Evolutionary conservation across 495 filamentous ascomycete genomes (phyloP).

Genomic region (Astrothelium subdiscretum): DNA sequence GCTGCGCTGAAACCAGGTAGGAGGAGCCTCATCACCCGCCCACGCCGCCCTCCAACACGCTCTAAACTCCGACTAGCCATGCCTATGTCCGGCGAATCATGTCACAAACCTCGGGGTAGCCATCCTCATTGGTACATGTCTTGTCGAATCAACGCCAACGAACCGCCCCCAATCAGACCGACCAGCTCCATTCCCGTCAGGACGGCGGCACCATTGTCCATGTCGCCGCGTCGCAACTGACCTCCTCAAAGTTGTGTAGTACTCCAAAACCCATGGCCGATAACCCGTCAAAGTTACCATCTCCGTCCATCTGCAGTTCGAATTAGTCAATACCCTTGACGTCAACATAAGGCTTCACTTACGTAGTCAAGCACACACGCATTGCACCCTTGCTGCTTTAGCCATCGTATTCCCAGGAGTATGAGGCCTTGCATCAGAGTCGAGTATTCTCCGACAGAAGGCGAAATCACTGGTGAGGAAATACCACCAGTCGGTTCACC

Average conservation of each 20-base stretch:
- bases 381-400: constrained; percentile 60
- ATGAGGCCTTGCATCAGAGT: constrained; percentile 70
- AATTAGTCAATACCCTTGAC: constrained; percentile 17
- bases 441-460: constrained; percentile 54
- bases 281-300: constrained; percentile 59
- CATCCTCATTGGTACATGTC: neutral
- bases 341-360: constrained; percentile 24
- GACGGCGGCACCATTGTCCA: constrained; percentile 47
- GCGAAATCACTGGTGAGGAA: constrained; percentile 66
- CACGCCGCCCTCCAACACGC: neutral
- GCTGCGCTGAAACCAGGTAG: neutral
- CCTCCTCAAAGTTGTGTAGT: constrained; percentile 67
- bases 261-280: constrained; percentile 66
- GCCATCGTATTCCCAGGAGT: constrained; percentile 68
- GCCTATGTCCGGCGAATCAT: neutral
- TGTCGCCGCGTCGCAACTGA: constrained; percentile 61
- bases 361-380: constrained; percentile 68
- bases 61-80: neutral
- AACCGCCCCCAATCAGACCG: too few relatives aligned
- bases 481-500: constrained; percentile 56
- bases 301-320: constrained; percentile 48
- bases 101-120: neutral
- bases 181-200: too few relatives aligned
- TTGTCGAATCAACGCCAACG: neutral
- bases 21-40: neutral